Conservation (phyloP, 2,329 filamentous ascomycete species). For the Aspergillus piperis region DNA sequence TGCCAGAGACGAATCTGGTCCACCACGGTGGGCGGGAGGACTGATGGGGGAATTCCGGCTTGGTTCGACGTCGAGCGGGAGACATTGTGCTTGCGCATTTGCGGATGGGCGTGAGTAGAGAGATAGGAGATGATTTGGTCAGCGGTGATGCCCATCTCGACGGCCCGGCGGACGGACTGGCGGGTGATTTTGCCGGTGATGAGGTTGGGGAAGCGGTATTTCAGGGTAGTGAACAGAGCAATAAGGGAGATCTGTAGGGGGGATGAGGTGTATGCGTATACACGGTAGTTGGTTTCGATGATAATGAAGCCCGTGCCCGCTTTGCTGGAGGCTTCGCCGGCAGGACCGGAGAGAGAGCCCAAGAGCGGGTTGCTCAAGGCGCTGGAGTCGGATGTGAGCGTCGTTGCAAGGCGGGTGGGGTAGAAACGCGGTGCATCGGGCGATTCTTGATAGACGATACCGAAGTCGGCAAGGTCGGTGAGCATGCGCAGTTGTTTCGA, state of each 20-base stretch:
- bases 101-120: constrained; percentile 87
- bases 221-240: constrained; percentile 82
- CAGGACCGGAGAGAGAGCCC: constrained; percentile 57
- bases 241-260: constrained; percentile 94
- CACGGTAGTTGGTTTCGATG: constrained; percentile 94
- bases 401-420: constrained; percentile 90
- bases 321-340: constrained; percentile 32
- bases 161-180: constrained; percentile 81
- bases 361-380: constrained; percentile 71
- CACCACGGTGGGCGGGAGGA: constrained; percentile 91
- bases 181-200: constrained; percentile 90
- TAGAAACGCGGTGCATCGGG: constrained; percentile 64
- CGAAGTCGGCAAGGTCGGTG: constrained; percentile 87
- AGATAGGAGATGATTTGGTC: constrained; percentile 96
- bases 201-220: constrained; percentile 90
- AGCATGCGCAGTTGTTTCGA: constrained; percentile 83
- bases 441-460: constrained; percentile 72
- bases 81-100: constrained; percentile 70
- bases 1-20: constrained; percentile 98
- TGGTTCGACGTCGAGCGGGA: constrained; percentile 43
- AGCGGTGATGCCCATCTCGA: constrained; percentile 86
- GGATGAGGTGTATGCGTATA: constrained; percentile 95
- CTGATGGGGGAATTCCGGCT: constrained; percentile 53
- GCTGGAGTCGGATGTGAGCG: constrained; percentile 76
- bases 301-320: constrained; percentile 74